Base-by-base conservation (phyloP, 441 rosid species). In the Gossypium armourianum region DNA sequence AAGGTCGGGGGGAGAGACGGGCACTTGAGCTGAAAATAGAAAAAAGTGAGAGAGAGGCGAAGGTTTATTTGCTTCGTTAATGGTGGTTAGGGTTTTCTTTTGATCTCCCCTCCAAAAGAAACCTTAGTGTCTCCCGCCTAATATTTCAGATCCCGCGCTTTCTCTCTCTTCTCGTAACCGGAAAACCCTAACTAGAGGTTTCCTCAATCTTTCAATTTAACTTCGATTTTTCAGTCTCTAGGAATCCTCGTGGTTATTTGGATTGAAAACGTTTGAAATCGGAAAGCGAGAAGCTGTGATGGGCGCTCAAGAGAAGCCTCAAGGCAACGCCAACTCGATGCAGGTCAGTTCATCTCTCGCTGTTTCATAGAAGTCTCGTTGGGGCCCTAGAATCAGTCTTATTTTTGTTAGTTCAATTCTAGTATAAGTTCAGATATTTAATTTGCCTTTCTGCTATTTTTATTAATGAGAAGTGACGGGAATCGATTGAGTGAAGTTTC, bases 291-390 rank as follows among this genome's bases (percentile, higher is more conserved):
- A 58, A 75, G 76, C 69, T 69, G 80, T 68, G 75, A 94, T 94
- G 98, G 96, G 95, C 83, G 91, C 86, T 45, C 90, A 80, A 62
- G 97, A 92, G 77, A 94, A 90, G 80, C 85, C 91, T 4, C 88
- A 88, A 73, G 74, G 86, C 54, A 86, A 83, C 79, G 71, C 90
- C 73, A 88, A 85, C 84, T 77, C 91, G 85, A 84, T 92, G 96
- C 99, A 94, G 97, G 99, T 92, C 4, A 76, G 87, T 69, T 55
- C 45, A 2, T 64, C 29, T 23, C 17, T 75, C 23, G 65, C 54
- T 49, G 54, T 75, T 59, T 69, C 23, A 26, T 23, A 43, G 57
- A 54, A 10, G 24, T 19, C 49, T 65, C 6, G 23, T 64, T 58
- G 55, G 60, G 60, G 45, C 76, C 74, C 76, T 75, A 57, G 55